phyloP scores from a whole-genome alignment of 2,329 filamentous ascomycete species.

The Dactylellina sp. region DNA sequence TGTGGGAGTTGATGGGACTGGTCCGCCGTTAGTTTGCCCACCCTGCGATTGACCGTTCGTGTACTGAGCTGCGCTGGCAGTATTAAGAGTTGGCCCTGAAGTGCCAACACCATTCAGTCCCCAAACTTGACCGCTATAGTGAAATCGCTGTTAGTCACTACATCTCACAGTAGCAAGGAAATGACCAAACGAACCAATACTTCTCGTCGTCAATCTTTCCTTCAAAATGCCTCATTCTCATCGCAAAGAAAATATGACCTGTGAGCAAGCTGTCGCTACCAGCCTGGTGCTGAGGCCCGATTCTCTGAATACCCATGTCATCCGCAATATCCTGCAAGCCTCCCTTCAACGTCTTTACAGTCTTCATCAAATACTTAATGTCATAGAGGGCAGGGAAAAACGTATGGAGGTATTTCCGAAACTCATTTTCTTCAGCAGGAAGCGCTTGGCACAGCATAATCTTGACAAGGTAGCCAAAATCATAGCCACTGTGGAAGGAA shows the following conservation, averaged over 20 bases:
- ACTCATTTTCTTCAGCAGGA: constrained; percentile 88
- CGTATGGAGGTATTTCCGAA: constrained; percentile 86
- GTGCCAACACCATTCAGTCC: constrained; percentile 60
- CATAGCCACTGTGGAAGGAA: constrained; percentile 96
- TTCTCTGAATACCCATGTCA: constrained; percentile 86
- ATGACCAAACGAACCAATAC: constrained; percentile 57
- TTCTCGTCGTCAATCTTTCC: constrained; percentile 60
- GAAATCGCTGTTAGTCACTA: constrained; percentile 11
- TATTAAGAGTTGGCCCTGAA: constrained; percentile 44
- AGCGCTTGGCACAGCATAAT: constrained; percentile 84
- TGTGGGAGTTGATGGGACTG: constrained; percentile 55
- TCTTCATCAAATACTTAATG: constrained; percentile 96
- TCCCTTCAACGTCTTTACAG: constrained; percentile 85
- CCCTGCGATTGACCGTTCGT: constrained; percentile 50
- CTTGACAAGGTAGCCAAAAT: constrained; percentile 97
- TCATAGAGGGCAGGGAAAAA: constrained; percentile 96
- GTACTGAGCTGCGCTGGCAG: constrained; percentile 37
- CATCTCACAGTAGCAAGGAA: not conserved
- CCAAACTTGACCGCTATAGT: constrained; percentile 60
- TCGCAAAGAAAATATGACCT: constrained; percentile 92
- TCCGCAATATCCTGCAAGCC: constrained; percentile 94
- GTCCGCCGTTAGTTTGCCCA: constrained; percentile 37
- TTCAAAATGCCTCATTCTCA: constrained; percentile 64
- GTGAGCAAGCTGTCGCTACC: constrained; percentile 94
- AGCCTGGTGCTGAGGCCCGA: constrained; percentile 89